Evolutionary conservation across 345 rosid species (phyloP), one percentile per base, ranked within the genome.

Genomic region (Eucalyptus polybractea): DNA sequence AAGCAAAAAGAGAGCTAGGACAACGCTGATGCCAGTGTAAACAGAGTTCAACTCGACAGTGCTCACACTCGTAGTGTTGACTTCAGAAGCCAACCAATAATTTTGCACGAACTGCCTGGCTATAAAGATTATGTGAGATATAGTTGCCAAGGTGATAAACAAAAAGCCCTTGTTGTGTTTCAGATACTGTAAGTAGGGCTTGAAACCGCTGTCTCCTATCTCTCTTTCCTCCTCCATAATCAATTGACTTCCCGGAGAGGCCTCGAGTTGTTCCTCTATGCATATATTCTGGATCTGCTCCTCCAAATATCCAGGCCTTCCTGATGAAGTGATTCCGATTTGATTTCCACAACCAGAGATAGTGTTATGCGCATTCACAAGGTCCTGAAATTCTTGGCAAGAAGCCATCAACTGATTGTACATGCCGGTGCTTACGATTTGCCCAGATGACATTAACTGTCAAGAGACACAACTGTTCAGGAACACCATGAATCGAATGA

Each of bases 151-250:
- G 50, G 91, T 90, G 89, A 91, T 90, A 89, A 88, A 91, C 88
- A 92, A 56, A 80, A 92, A 76, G 21, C 94, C 92, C 60, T 93
- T 90, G 31, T 67, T 51, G 25, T 92, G 93, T 25, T 88, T 93
- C 83, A 94, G 81, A 81, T 93, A 94, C 76, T 93, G 94, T 50
- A 92, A 31, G 88, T 92, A 95, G 87, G 96, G 92, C 92, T 92
- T 94, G 58, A 92, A 91, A 72, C 96, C 95, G n/a, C 92, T 87
- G 90, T 92, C 91, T 72, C 96, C 95, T 25, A 44, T 86, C 91
- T 94, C 96, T 76, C 91, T 91, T 90, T 93, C 96, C 90, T 94
- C 95, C 88, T 89, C 89, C 90, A 91, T 91, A 33, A 94, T 93
- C 90, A 95, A 69, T 42, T 95, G 97, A 65, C 92, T 94, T 33